phyloP scores from a whole-genome alignment of 2,329 filamentous ascomycete genomes.

The Xylariales sp. region DNA sequence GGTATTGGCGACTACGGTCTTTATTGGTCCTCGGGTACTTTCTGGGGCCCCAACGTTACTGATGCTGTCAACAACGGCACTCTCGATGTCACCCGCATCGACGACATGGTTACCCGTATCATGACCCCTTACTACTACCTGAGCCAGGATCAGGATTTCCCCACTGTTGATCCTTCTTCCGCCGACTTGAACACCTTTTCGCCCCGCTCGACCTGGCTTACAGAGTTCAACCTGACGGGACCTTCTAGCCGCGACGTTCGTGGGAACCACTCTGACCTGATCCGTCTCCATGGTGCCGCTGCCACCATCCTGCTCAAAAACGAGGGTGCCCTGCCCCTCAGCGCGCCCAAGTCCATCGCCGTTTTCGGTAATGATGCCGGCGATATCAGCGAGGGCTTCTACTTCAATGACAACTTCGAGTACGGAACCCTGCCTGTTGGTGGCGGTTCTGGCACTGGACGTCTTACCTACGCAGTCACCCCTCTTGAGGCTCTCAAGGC shows the following conservation, averaged over 20 bases:
- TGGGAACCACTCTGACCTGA: constrained; percentile 46
- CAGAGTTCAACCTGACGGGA: constrained; percentile 38
- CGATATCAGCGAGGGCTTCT: constrained; percentile 62
- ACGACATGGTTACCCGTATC: constrained; percentile 49
- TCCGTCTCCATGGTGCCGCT: constrained; percentile 38
- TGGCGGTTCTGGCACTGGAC: constrained; percentile 53
- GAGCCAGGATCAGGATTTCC: constrained; percentile 43
- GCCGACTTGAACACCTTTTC: constrained; percentile 45
- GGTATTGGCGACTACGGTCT: constrained; percentile 21
- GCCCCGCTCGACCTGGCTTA: constrained; percentile 41
- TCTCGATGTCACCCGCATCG: constrained; percentile 28
- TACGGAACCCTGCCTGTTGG: constrained; percentile 52
- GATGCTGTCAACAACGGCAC: constrained; percentile 10
- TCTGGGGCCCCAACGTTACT: constrained; percentile 40
- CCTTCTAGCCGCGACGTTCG: constrained; percentile 47
- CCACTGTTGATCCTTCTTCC: constrained; percentile 36
- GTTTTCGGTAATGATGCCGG: constrained; percentile 58
- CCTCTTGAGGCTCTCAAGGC: constrained; percentile 51
- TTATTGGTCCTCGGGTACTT: constrained; percentile 26
- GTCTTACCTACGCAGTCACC: constrained; percentile 49
- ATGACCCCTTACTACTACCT: constrained; percentile 48
- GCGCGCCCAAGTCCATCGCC: constrained; percentile 51
- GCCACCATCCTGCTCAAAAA: constrained; percentile 65
- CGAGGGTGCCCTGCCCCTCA: constrained; percentile 54
- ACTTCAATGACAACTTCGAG: constrained; percentile 61